Conservation (phyloP, 1,139 yeast genomes). For the Pichia cactophila region DNA sequence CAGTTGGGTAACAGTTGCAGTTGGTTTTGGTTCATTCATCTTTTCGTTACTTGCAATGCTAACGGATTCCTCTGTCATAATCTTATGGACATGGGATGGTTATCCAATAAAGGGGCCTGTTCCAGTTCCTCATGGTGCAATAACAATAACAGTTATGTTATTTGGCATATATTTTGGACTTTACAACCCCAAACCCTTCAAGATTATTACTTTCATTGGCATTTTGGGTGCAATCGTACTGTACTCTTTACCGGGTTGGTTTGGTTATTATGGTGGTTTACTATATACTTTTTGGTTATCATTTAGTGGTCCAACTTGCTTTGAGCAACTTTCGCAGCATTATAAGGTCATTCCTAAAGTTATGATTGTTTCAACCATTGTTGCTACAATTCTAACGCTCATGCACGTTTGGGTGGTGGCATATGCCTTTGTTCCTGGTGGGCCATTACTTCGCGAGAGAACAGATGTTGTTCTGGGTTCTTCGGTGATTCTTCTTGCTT, state of each 20-base stretch:
- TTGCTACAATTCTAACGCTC: constrained; percentile 50
- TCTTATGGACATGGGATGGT: constrained; percentile 93
- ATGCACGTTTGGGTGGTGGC: constrained; percentile 97
- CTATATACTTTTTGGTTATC: constrained; percentile 56
- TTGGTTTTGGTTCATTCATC: constrained; percentile 73
- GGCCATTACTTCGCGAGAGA: constrained; percentile 79
- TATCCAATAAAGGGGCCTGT: constrained; percentile 82
- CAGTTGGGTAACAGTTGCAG: constrained; percentile 38
- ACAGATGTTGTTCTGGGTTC: constrained; percentile 62
- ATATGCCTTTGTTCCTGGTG: constrained; percentile 96
- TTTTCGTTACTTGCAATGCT: constrained; percentile 69
- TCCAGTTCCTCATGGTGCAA: constrained; percentile 80
- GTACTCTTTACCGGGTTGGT: constrained; percentile 59
- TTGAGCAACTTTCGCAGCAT: constrained; percentile 27
- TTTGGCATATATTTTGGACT: constrained; percentile 48
- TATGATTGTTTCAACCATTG: constrained; percentile 44
- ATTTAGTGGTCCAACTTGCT: constrained; percentile 55
- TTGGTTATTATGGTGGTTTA: constrained; percentile 75
- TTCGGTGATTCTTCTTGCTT: constrained; percentile 42
- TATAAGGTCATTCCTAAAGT: constrained; percentile 12
- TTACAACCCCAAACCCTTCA: constrained; percentile 19
- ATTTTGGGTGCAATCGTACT: constrained; percentile 43
- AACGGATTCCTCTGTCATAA: constrained; percentile 77
- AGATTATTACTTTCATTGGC: constrained; percentile 29
- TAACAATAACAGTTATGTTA: constrained; percentile 53